Base-by-base conservation (phyloP, 2,329 filamentous ascomycete species). In the Fonsecaea pedrosoi region DNA sequence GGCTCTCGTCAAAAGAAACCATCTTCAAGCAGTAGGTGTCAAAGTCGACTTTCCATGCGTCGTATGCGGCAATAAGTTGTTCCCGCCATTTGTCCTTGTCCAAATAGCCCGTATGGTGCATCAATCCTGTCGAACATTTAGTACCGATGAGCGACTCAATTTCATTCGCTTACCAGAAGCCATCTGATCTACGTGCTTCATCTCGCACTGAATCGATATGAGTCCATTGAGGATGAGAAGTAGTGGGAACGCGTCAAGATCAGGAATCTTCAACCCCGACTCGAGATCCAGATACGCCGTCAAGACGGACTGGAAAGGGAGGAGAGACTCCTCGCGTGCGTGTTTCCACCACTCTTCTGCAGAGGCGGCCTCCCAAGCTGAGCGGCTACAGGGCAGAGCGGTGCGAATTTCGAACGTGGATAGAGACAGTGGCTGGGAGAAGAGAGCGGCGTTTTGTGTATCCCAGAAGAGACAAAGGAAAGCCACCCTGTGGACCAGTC, bases 401-500 rank as follows among this genome's bases (percentile, higher is more conserved):
- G 86, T 81, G 0, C 85, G 82, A 0, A 90, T 79, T 70, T 89
- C 87, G 58, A 88, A 89, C 0, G 86, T 85, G 1, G 86, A 89
- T 86, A 89, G 89, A 75, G 87, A 89, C 0, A 89, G 80, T 4
- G 85, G 87, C 72, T 89, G 87, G n/a, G 85, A 88, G 73, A 89
- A 89, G 0, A 89, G 78, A 0, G 88, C 85, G 0, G 87, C 86
- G 67, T 89, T 86, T 62, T 89, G 86, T 0, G 85, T 87, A 69
- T 89, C 87, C 87, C 87, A 89, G 79, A 89, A 85, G 73, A 89
- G 89, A 72, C 86, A 89, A 5, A 87, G 78, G 48, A 88, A 81
- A 0, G 86, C 85, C 0, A 87, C 76, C 77, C 67, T 69, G 30
- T 6, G n/a, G 5, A 3, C 10, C n/a, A 3, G 54, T 67, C 32